Evolutionary conservation across 768 basidiomycete genomes (phyloP), one percentile per base, ranked within the genome.

Genomic region (Rhodosporidiobolus odoratus): DNA sequence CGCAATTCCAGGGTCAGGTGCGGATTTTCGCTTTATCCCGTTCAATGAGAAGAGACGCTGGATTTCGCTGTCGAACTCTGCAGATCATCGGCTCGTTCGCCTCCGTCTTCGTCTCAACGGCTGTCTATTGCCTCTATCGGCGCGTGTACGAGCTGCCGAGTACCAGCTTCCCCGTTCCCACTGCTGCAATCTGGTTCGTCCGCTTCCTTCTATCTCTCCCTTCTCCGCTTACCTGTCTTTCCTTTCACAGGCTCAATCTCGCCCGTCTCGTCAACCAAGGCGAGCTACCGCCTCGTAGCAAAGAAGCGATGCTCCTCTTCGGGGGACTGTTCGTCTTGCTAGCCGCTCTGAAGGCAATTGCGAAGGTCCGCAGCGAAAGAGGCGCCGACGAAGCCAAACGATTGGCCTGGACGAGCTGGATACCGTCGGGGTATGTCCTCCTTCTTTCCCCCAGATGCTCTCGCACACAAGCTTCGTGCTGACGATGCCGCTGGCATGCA

Each of bases 81-180:
- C 80, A 98, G 79, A 82, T 98, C 58, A 88, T 97, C 65, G 95
- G 95, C 41, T 92, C 90, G 15, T 84, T 87, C 1, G 84, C 95
- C 9, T 92, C 90, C 13, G 92, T 98, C 40, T 73, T 96, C 58
- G 89, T 97, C 30, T 92, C 93, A 1, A 86, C 91, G 0, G 90
- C 89, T 1, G 92, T 91, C 12, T 97, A 89, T 79, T 86, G 84
- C 43, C 84, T 97, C 25, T 98, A 97, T 79, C 89, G 87, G 67
- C 86, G 84, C 63, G 91, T 89, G 21, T 98, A 97, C 79, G 81
- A 83, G 27, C 93, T 96, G 64, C 94, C 94, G 0, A 91, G 92
- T 0, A 91, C 92, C 52, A 88, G 89, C n/a, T 98, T 97, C 80
- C 91, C 92, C 10, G 94, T 92, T 0, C 95, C 95, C 1, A 93